Evolutionary conservation across 805 yeast genomes (phyloP), one percentile per base, ranked within the genome.

Genomic region (Spathaspora boniae): DNA sequence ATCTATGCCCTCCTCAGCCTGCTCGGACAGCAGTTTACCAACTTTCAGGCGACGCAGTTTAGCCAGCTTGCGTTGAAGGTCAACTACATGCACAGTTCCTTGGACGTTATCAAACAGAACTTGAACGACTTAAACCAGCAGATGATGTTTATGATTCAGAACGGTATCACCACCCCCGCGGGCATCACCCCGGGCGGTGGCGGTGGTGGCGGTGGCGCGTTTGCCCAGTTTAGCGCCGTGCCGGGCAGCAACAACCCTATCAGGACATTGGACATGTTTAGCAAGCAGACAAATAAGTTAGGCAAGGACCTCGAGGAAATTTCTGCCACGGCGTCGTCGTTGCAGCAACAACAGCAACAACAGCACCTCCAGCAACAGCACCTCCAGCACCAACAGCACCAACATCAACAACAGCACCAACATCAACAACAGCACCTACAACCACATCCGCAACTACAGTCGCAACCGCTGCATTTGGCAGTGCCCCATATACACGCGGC

Each of bases 251-350:
- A 31, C 15, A 42, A 34, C 21, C 46, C 39, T 23, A 29, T 14
- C 26, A 51, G 46, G 34, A 31, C 53, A 16, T 34, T 48, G 20
- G 55, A 51, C 23, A 24, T 50, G 9, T 47, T 53, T 36, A 38
- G 41, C 21, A 51, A 46, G 26, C 50, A 49, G 36, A 39, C 52
- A 17, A 36, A 37, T 23, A 41, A 39, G 26, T 35, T 53, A 20
- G 44, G 48, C 21, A 52, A 51, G 33, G 57, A 52, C 16, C 51
- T 53, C 21, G 54, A 51, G 26, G 49, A 42, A 12, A 31, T 50
- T 14, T 31, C 44, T 11, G 9, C 33, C 12, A 16, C 33, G 5
- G 15, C 36, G 9, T n/a, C n/a, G 22, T 19, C 16, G 8, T 21
- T 14, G 19, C 18, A 14, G 19, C 19, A 16, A 11, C 11, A 21